Evolutionary conservation across 768 basidiomycete species (phyloP).

Genomic region (Pisolithus microcarpus): DNA sequence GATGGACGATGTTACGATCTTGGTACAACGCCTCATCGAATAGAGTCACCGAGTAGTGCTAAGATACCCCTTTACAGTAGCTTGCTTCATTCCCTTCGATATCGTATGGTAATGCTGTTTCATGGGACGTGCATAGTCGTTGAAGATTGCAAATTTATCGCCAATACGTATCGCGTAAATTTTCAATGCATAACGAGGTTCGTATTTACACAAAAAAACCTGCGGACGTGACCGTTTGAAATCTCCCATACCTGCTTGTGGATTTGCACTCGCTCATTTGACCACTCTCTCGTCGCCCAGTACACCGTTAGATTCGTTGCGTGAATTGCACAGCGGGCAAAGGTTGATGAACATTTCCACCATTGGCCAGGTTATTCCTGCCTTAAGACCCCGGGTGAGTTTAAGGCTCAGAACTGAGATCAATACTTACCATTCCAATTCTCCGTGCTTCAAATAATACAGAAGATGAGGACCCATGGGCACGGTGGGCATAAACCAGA

Average conservation of each 20-base stretch:
- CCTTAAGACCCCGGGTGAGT: slow-evolving; percentile 31
- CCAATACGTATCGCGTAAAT: not conserved
- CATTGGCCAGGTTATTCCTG: slow-evolving; percentile 68
- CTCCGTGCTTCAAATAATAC: slow-evolving; percentile 52
- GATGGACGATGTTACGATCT: slow-evolving; percentile 44
- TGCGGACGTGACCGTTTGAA: not conserved
- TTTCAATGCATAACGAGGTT: not conserved
- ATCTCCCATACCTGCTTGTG: too few relatives aligned
- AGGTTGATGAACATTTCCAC: slow-evolving; percentile 57
- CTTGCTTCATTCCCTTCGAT: too few relatives aligned
- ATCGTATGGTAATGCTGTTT: too few relatives aligned
- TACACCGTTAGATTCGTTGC: slow-evolving; percentile 27
- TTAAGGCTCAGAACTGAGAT: not conserved
- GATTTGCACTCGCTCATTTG: not conserved
- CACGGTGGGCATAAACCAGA: slow-evolving; percentile 57
- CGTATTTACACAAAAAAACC: slow-evolving; percentile 1
- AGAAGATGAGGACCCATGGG: slow-evolving; percentile 44
- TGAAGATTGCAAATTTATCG: too few relatives aligned
- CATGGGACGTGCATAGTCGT: too few relatives aligned
- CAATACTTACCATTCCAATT: slow-evolving; percentile 50
- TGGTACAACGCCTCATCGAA: slow-evolving; percentile 31
- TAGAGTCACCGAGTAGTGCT: not conserved
- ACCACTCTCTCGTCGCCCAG: slow-evolving; percentile 6
- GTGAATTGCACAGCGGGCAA: slow-evolving; percentile 48
- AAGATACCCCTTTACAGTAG: too few relatives aligned